phyloP scores from a whole-genome alignment of 176 grass and related monocot genomes.

The Pontederia paniculata region DNA sequence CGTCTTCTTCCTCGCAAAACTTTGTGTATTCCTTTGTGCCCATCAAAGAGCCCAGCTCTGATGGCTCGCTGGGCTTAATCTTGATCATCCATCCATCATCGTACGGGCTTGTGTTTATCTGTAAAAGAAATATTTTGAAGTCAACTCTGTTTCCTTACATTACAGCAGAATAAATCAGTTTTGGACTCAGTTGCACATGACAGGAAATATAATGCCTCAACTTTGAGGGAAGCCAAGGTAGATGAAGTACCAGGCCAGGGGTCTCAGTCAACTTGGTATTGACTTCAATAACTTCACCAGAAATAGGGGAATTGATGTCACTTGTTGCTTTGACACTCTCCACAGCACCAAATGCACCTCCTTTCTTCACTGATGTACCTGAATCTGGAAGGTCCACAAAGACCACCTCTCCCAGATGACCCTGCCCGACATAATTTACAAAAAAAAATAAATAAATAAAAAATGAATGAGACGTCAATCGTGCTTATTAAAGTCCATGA shows the following conservation, averaged over 20 bases:
- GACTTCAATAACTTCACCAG: conserved; percentile 77
- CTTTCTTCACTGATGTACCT: conserved; percentile 33
- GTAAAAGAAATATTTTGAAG: background rate
- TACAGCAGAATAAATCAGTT: too few relatives aligned
- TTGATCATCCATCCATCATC: conserved; percentile 99
- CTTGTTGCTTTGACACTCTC: conserved; percentile 99
- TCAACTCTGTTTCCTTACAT: too few relatives aligned
- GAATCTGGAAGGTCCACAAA: conserved; percentile 79
- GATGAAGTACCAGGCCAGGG: conserved; percentile 56
- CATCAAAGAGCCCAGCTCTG: conserved; percentile 48
- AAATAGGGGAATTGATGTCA: conserved; percentile 78
- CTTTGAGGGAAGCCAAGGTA: background rate
- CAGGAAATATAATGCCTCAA: background rate
- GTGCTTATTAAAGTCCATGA: background rate
- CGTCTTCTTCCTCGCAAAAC: conserved; percentile 88
- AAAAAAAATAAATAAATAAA: background rate
- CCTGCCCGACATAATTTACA: conserved; percentile 24
- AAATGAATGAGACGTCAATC: too few relatives aligned
- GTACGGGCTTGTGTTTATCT: conserved; percentile 88
- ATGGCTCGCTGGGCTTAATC: conserved; percentile 60
- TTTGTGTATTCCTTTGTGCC: conserved; percentile 70
- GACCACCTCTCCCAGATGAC: conserved; percentile 78
- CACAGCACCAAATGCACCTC: conserved; percentile 64
- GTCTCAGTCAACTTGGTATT: conserved; percentile 57
- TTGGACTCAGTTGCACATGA: too few relatives aligned